A percentile compares a stretch with the other conserved stretches of the same genome.
These are phyloP conservation scores for Aethionema arabicum DNA, from an alignment of 345 rosid genomes.

Conservation along the genomic window DNA sequence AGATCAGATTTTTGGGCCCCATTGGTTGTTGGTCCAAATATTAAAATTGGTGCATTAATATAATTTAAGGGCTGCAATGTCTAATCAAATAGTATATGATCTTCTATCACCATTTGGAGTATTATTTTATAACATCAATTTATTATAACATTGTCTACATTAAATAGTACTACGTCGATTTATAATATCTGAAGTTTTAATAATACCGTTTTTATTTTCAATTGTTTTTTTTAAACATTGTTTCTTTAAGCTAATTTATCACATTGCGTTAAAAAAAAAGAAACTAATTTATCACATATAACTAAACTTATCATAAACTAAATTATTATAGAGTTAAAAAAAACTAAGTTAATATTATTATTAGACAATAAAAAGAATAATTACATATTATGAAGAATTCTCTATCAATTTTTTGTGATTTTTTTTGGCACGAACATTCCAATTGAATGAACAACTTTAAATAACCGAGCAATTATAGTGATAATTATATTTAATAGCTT, in stretches of 20 bases:
- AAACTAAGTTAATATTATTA: too few species aligned
- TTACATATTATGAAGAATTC: neutral
- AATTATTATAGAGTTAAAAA: too few species aligned
- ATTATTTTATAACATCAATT: neutral
- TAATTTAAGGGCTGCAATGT: slow-evolving; percentile 13
- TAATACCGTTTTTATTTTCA: too few species aligned
- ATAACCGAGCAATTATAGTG: neutral
- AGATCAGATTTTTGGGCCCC: slow-evolving; percentile 26
- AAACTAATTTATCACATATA: too few species aligned
- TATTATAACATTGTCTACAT: too few species aligned
- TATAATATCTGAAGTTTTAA: too few species aligned
- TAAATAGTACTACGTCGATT: too few species aligned
- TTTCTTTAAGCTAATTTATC: neutral
- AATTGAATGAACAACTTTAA: neutral
- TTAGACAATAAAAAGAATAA: too few species aligned
- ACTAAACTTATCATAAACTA: too few species aligned
- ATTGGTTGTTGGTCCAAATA: slow-evolving; percentile 2
- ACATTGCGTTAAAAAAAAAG: neutral
- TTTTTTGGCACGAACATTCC: slow-evolving; percentile 6
- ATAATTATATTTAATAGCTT: too few species aligned
- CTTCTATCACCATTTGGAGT: neutral
- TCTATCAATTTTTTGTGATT: slow-evolving; percentile 2
- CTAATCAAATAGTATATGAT: slow-evolving; percentile 14
- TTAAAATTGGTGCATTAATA: slow-evolving; percentile 2
- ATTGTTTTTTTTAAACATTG: neutral